Percentiles rank a stretch among this genome's conserved stretches.
phyloP scores from a whole-genome alignment of 2,329 filamentous ascomycete genomes.

The Thielaviopsis cerberus region DNA sequence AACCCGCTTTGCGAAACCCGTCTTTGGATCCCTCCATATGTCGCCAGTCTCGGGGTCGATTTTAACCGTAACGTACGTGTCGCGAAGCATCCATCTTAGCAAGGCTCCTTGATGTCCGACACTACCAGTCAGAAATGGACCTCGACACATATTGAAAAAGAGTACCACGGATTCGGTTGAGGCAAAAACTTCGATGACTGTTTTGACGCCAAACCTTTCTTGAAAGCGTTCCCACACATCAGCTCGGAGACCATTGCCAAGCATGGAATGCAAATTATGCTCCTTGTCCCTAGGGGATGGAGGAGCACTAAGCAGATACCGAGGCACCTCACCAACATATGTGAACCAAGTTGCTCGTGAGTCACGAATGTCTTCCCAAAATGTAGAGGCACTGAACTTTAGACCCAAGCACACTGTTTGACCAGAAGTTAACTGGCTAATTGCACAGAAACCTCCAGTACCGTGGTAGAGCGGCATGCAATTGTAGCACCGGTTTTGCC shows the following conservation, averaged over 20 bases:
- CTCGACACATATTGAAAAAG: constrained; percentile 39
- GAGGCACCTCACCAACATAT: constrained; percentile 61
- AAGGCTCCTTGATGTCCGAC: constrained; percentile 57
- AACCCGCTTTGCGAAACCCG: constrained; percentile 45
- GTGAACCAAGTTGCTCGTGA: constrained; percentile 51
- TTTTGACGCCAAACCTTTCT: constrained; percentile 42
- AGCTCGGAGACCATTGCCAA: constrained; percentile 48
- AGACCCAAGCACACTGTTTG: constrained; percentile 42
- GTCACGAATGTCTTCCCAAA: constrained; percentile 55
- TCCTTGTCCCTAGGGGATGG: constrained; percentile 40
- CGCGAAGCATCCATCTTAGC: constrained; percentile 30
- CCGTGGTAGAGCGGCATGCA: constrained; percentile 66
- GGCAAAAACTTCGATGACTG: constrained; percentile 59
- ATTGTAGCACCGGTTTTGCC: constrained; percentile 42
- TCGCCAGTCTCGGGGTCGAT: constrained; percentile 51
- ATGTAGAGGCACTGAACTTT: constrained; percentile 48
- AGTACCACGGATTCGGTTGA: constrained; percentile 53
- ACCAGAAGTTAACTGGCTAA: constrained; percentile 33
- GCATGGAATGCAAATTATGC: constrained; percentile 40
- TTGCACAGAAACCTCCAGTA: constrained; percentile 44
- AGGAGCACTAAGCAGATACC: constrained; percentile 53
- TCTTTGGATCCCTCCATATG: constrained; percentile 45
- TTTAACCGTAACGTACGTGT: constrained; percentile 45
- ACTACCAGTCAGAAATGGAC: constrained; percentile 42
- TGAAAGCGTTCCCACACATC: constrained; percentile 50